Evolutionary conservation across 1,284 basidiomycete genomes (phyloP), one percentile per base, ranked within the genome.

Genomic region (Puccinia polysora): DNA sequence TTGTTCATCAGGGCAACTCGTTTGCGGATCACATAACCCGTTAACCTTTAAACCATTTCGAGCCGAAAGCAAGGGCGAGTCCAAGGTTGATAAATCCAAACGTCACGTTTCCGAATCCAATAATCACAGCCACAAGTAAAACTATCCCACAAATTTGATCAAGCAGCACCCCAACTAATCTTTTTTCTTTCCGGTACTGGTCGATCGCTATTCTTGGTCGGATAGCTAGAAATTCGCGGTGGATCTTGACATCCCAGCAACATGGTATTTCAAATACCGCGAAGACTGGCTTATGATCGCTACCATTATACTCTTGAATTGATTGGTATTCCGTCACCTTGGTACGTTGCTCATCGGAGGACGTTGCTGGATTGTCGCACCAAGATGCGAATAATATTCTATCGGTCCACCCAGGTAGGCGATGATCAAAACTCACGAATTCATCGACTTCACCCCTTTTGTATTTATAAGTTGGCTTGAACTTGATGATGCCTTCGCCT

Each of bases 321-420:
- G 60, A 65, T 28, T 59, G 74, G 49, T 70, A 60, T 28, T 23
- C 25, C 34, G 56, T 20, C 2, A 70, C 45, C 18, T 43, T 50
- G 25, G n/a, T 43, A 20, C 47, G 14, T 15, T n/a, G 36, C 10
- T 63, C 28, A 8, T 63, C 23, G 23, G 12, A n/a, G 8, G 60
- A 55, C 40, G 30, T 2, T 28, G 18, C 6, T 38, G 28, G 43
- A n/a, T 28, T 28, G 23, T 49, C 53, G 60, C 30, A 28, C 49
- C 52, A 73, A 43, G 63, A 73, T 1, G 89, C 84, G 79, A 92
- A 96, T 76, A 98, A 82, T 58, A 98, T 86, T 52, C 95, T 86
- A 80, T 98, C 95, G 25, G 94, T 97, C 90, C 93, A 98, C 23
- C 93, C 88, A 0, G 95, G 95, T 5, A 84, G 83, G 6, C 82